Base-by-base conservation (phyloP, 2,329 filamentous ascomycete genomes). In the Aspergillus costaricaensis region DNA sequence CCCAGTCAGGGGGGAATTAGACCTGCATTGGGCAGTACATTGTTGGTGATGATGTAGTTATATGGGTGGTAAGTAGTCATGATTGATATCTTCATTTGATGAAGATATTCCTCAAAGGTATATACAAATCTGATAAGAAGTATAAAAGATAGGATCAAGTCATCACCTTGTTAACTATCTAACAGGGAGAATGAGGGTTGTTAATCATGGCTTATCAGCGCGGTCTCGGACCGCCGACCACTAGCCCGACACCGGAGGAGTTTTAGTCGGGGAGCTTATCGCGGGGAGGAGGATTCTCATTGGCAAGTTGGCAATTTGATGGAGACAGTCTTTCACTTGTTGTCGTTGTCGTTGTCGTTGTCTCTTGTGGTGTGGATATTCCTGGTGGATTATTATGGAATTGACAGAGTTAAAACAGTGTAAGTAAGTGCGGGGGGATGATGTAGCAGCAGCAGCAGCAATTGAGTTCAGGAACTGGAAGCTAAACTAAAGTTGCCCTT, bases 171-270 rank as follows among this genome's bases (percentile, higher is more conserved):
- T 32, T 32, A 32, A 32, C 30, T 5, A 32, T 5, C 12, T 36
- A 36, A 2, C 10, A 36, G 12, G 4, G 32, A 14, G 10, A 36
- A 32, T 21, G 2, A 12, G 10, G 30, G 32, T 12, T 36, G 32
- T 36, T 5, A 32, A 12, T 32, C 12, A 36, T 12, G 30, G 21
- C 51, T 55, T 59, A 59, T 59, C 52, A 59, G 43, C 53, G 53
- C 53, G 53, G 53, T 55, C 53, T 32, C 53, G 53, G 53, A 55
- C 53, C 53, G 53, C 53, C 39, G 32, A 12, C 38, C 39, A 44
- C 25, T 55, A 55, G 53, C 53, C 53, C 53, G 53, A 55, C 53
- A 55, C 39, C 53, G 53, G 53, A 55, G 53, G 10, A 12, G 8
- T 5, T 15, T 32, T 55, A 47, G 39, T 32, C 10, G 25, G 30